Evolutionary conservation across 352 stramenopile species (phyloP), one percentile per base, ranked within the genome.

Genomic region (Pythium grandisporangium): DNA sequence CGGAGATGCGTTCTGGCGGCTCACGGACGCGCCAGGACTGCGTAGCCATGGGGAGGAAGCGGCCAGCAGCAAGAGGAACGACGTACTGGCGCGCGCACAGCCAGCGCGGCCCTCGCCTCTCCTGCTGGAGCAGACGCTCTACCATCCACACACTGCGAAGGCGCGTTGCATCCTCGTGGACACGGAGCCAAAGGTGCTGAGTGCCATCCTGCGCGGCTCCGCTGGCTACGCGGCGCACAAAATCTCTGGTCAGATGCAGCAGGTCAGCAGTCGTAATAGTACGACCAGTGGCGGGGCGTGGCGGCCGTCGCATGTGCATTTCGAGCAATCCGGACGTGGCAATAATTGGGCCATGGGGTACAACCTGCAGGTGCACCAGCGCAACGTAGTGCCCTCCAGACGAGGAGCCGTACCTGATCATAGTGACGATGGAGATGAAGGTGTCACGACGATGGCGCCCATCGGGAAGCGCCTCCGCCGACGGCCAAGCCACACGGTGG

Each of bases 341-440:
- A 95, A 95, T 50, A 93, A 93, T 59, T 95, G 82, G 82, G 80
- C 80, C 7, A 95, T 93, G 78, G 82, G 82, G 2, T 95, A 84
- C 59, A 70, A 75, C 42, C 65, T 81, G 47, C 60, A 69, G 51
- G 70, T 39, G 11, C 52, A 63, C 38, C 45, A 59, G 35, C 51
- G 52, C 24, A 70, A 63, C 17, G 48, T 65, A n/a, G 22, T 72
- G 16, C 58, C 55, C 5, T 54, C 43, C 14, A n/a, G n/a, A n/a
- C n/a, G n/a, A n/a, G n/a, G n/a, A n/a, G n/a, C n/a, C n/a, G n/a
- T n/a, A n/a, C n/a, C n/a, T n/a, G n/a, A n/a, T n/a, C 10, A 32
- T 48, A 45, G 48, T 11, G 47, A 36, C 39, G 16, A n/a, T n/a
- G 22, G 20, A 21, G 16, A 8, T 8, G 12, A 19, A 16, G 34